Base-by-base conservation (phyloP, 768 basidiomycete species). In the Lactarius sp. region DNA sequence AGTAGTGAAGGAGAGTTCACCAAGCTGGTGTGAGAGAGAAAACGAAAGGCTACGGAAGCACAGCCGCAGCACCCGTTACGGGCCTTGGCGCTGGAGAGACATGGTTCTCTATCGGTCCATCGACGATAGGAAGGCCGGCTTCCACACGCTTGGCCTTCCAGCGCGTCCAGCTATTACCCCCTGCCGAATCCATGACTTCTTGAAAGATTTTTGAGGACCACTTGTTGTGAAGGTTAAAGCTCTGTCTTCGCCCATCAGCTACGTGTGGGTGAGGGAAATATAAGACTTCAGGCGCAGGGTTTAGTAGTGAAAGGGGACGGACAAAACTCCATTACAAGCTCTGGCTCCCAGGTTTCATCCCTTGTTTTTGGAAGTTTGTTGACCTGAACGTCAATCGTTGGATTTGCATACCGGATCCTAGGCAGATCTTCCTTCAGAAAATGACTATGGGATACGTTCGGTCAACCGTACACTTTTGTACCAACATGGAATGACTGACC, bases 391-490 rank as follows among this genome's bases (percentile, higher is more conserved):
- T 81, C 77, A 31, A 92, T 69, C 8, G 77, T 72, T 0, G 90
- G 90, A 69, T 93, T 92, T 1, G 83, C 86, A 72, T 83, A 91
- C 12, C 83, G 86, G 77, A 93, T 88, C 36, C 88, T 79, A 1
- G 88, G 88, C 0, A 93, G 75, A n/a, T 88, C 80, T 46, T 92
- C 85, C 70, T 88, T 89, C 44, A 88, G 80, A 66, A 93, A 92
- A 77, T 90, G 85, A 51, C 91, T 90, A 62, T 10, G 33, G 6
- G 10, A 27, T 42, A 44, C 34, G 55, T 57, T 50, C 20, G 49
- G 31, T 52, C 57, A 61, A 31, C 52, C 9, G 27, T 36, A 20
- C 18, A 14, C 12, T 22, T 18, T 27, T 8, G 20, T 27, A 20
- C 39, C 37, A 33, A 49, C 3, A 9, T 54, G 8, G 37, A 22